A percentile compares a stretch with the other conserved stretches of the same genome.
phyloP scores from a whole-genome alignment of 2,329 filamentous ascomycete species.

The Hypomyces rosellus region DNA sequence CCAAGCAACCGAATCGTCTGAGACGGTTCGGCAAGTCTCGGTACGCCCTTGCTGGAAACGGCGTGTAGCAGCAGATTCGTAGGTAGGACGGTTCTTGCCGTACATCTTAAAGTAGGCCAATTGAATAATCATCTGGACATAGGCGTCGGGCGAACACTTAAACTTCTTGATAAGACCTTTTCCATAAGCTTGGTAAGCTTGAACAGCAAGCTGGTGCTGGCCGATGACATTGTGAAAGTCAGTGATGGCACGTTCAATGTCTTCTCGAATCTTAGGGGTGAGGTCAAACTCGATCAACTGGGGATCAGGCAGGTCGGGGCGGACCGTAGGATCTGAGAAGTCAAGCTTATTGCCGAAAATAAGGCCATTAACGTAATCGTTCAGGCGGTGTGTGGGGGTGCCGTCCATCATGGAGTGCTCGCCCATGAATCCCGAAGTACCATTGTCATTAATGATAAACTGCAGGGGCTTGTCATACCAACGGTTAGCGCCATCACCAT shows the following conservation, averaged over 20 bases:
- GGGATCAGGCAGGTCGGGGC: conserved; percentile 80
- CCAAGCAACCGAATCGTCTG: conserved; percentile 85
- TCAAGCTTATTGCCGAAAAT: conserved; percentile 95
- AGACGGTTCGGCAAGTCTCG: conserved; percentile 89
- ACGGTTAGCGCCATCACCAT: conserved; percentile 89
- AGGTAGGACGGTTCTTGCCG: conserved; percentile 93
- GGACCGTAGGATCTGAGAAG: conserved; percentile 69
- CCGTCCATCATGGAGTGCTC: conserved; percentile 99
- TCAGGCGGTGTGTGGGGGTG: conserved; percentile 92
- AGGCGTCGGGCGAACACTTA: conserved; percentile 95
- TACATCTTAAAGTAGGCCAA: conserved; percentile 99
- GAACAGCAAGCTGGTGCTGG: conserved; percentile 84
- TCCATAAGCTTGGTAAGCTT: conserved; percentile 95
- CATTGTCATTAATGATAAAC: conserved; percentile 98
- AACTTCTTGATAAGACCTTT: conserved; percentile 99
- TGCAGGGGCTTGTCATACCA: conserved; percentile 98
- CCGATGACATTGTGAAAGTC: conserved; percentile 80
- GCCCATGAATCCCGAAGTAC: conserved; percentile 93
- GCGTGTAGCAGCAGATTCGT: conserved; percentile 91
- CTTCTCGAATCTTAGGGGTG: conserved; percentile 63
- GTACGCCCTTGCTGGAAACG: conserved; percentile 96
- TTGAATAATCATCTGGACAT: conserved; percentile 98
- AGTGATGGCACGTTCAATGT: conserved; percentile 70
- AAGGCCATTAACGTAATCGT: conserved; percentile 86
- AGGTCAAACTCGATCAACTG: conserved; percentile 71